A percentile compares a stretch with the other conserved stretches of the same genome.
Evolutionary conservation across 306 rosid genomes (phyloP).

Genomic region (Cyamopsis tetragonoloba): DNA sequence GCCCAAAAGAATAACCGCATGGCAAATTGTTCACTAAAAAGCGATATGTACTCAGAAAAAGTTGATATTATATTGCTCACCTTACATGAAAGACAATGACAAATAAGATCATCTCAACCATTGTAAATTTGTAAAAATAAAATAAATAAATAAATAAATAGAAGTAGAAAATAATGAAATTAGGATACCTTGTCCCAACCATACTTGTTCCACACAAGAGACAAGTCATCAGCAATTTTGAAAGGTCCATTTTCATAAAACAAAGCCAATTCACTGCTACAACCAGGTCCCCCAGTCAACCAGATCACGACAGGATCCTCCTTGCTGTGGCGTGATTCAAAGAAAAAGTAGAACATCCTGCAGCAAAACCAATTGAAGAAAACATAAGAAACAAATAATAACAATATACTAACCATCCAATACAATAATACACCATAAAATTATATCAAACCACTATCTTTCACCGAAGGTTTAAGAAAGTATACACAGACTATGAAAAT

Average conservation of each 20-base stretch:
- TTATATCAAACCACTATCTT: neutral
- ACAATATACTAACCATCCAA: neutral
- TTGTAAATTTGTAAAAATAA: neutral
- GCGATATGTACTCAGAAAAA: neutral
- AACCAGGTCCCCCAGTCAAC: slow-evolving; percentile 97
- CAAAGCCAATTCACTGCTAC: slow-evolving; percentile 88
- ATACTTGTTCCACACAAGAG: slow-evolving; percentile 81
- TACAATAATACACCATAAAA: neutral
- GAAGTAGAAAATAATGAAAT: neutral
- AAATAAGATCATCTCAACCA: slow-evolving; percentile 7
- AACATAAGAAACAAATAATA: slow-evolving; percentile 10
- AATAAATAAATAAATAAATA: neutral
- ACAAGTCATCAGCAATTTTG: slow-evolving; percentile 57
- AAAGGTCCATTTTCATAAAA: slow-evolving; percentile 93
- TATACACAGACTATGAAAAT: neutral
- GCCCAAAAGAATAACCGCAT: too few species aligned
- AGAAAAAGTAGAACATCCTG: slow-evolving; percentile 95
- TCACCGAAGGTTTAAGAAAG: neutral
- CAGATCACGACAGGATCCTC: slow-evolving; percentile 84
- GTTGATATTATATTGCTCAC: neutral
- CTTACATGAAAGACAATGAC: neutral
- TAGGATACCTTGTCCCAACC: slow-evolving; percentile 89
- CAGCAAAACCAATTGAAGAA: slow-evolving; percentile 10
- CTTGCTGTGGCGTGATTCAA: slow-evolving; percentile 69
- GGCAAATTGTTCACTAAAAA: too few species aligned